Conservation (phyloP, 768 basidiomycete species). For the Leucocoprinus sp. region DNA sequence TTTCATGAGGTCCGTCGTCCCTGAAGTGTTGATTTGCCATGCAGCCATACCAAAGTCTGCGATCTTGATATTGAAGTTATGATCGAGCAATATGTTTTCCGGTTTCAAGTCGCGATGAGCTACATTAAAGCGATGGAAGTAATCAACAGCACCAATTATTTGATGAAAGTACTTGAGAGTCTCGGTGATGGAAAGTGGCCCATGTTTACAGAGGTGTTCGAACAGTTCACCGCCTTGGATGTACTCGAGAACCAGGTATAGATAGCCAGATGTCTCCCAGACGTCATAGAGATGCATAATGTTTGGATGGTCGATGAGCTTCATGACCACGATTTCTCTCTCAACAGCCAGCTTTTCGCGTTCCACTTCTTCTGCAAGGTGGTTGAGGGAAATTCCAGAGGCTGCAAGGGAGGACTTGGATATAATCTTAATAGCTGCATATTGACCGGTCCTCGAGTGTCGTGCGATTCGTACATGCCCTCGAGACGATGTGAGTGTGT, state of each 20-base stretch:
- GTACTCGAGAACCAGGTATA: slow-evolving; percentile 92
- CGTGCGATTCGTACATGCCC: slow-evolving; percentile 88
- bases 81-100: slow-evolving; percentile 85
- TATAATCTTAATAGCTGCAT: slow-evolving; percentile 93
- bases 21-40: slow-evolving; percentile 57
- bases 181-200: slow-evolving; percentile 60
- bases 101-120: slow-evolving; percentile 93
- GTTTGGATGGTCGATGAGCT: slow-evolving; percentile 92
- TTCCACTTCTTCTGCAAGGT: slow-evolving; percentile 66
- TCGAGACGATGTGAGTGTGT: slow-evolving; percentile 20
- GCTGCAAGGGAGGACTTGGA: slow-evolving; percentile 57
- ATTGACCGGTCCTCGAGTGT: slow-evolving; percentile 80
- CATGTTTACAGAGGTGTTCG: slow-evolving; percentile 79
- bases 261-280: slow-evolving; percentile 86
- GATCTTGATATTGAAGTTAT: slow-evolving; percentile 82
- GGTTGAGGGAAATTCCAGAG: slow-evolving; percentile 60
- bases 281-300: slow-evolving; percentile 93
- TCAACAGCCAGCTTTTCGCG: slow-evolving; percentile 76
- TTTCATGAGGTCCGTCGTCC: slow-evolving; percentile 39
- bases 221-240: slow-evolving; percentile 93
- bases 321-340: slow-evolving; percentile 96
- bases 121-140: slow-evolving; percentile 92
- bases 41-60: slow-evolving; percentile 98
- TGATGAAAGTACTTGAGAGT: slow-evolving; percentile 87
- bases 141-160: slow-evolving; percentile 85